These are phyloP conservation scores for Backusella macrospora DNA, from an alignment of 192 early-diverging fungal species.

Conservation along the genomic window DNA sequence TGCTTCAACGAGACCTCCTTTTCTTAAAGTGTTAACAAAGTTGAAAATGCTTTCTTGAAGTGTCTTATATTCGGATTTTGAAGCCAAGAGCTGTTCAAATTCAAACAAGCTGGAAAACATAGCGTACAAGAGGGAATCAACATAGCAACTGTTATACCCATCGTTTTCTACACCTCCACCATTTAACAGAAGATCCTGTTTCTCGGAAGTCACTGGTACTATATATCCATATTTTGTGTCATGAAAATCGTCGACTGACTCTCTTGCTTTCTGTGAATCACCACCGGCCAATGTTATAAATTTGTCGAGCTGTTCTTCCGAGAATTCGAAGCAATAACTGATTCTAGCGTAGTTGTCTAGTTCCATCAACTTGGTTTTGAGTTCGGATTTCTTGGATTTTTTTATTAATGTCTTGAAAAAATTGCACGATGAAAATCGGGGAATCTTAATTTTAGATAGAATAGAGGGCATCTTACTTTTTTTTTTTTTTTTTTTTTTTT, in stretches of 20 bases:
- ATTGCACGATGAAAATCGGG: neutral
- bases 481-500: too few relatives aligned
- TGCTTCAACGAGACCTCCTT: conserved; percentile 55
- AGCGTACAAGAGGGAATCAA: conserved; percentile 64
- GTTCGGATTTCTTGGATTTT: neutral
- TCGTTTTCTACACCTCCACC: conserved; percentile 51
- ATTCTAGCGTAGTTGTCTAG: neutral
- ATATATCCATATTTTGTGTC: neutral
- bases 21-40: conserved; percentile 62
- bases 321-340: neutral
- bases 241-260: neutral
- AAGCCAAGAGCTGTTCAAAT: conserved; percentile 53
- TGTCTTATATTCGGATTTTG: conserved; percentile 37
- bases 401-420: neutral
- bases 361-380: neutral
- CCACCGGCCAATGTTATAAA: neutral
- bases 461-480: too few relatives aligned
- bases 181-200: neutral
- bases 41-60: conserved; percentile 53
- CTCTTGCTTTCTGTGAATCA: neutral
- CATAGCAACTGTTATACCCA: conserved; percentile 65
- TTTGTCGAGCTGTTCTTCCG: neutral
- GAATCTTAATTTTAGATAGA: too few relatives aligned
- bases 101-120: conserved; percentile 63
- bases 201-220: neutral